Base-by-base conservation (phyloP, 2,329 filamentous ascomycete genomes). In the Xylariaceae sp. region DNA sequence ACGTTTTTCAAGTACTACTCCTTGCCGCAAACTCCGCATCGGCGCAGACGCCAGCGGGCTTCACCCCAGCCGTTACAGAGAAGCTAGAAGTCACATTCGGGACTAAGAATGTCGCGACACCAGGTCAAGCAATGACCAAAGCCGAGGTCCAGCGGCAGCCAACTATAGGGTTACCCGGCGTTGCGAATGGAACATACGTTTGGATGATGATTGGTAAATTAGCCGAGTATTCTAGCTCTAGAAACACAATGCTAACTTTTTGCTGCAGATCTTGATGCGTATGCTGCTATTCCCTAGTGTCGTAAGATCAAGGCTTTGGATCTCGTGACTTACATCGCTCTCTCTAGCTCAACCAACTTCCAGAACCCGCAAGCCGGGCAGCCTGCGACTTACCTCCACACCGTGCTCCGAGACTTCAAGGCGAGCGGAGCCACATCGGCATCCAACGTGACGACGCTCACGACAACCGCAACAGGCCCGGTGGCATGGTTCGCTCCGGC, bases 401-500 rank as follows among this genome's bases (percentile, higher is more conserved):
- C 22, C 4, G 22, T 27, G 22, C 22, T 27, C 22, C 22, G 22
- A 27, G 22, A 27, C 7, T 27, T 27, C 22, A 27, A 27, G 22
- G 22, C 22, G 22, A 27, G 22, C 22, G 22, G 22, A 27, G 22
- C 22, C 22, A 5, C 22, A 7, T 27, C 22, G 22, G 22, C 22
- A 27, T 27, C 22, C 22, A 27, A 27, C 22, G 22, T 27, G 22
- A 27, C 11, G 17, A 14, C 7, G 9, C 46, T 52, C 38, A 52
- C 11, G 1, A 11, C 11, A 1, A 60, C 50, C 9, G 44, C 53
- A 14, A 59, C 47, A 17, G 57, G 59, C 2, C 62, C 60, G 12
- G 62, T 66, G 9, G 42, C 58, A 0, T 62, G 60, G 60, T 64
- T 66, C 38, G 57, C 51, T 11, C 68, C 68, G 1, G 58, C 58